Base-by-base conservation (phyloP, 1,139 yeast genomes). In the Debaryomyces singareniensis region DNA sequence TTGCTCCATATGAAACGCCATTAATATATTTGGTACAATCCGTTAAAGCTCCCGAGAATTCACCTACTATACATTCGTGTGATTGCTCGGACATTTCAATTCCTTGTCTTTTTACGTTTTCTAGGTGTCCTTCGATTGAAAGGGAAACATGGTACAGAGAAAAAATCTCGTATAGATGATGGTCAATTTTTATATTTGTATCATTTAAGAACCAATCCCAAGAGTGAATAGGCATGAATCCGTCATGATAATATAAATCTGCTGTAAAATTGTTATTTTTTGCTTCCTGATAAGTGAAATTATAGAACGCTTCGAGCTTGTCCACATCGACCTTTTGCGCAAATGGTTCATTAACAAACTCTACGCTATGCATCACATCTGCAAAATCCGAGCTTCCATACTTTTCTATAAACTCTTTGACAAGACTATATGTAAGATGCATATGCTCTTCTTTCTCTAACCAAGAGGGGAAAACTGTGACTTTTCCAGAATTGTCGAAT, bases 1-100 rank as follows among this genome's bases (percentile, higher is more conserved):
- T 30, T 5, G 51, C 38, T 2, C 58, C 58, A 6, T 32, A 34
- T 4, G 50, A 53, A 6, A 50, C 48, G 4, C 58, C 58, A 36
- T 51, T 53, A 15, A 53, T 38, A 31, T 47, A 47, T 25, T 40
- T 45, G n/a, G 57, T 42, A 29, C 57, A 53, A 33, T 52, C 57
- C 5, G 53, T 49, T 2, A 51, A 22, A 2, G 58, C 57, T 2
- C 53, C 58, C 1, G 55, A 45, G 34, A 50, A 51, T 31, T 53
- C 58, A 2, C 58, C 57, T 16, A 49, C 55, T 2, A 52, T 37
- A 26, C 45, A 36, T 24, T 35, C 25, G 27, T 51, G 55, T 4
- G 38, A 36, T 12, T 47, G 42, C 14, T 28, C 31, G 13, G 25
- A 25, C 39, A 49, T 43, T 26, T 37, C 37, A 2, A 27, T 26